These are phyloP conservation scores for Alternaria sp. DNA, from an alignment of 2,329 filamentous ascomycete species.

Conservation along the genomic window DNA sequence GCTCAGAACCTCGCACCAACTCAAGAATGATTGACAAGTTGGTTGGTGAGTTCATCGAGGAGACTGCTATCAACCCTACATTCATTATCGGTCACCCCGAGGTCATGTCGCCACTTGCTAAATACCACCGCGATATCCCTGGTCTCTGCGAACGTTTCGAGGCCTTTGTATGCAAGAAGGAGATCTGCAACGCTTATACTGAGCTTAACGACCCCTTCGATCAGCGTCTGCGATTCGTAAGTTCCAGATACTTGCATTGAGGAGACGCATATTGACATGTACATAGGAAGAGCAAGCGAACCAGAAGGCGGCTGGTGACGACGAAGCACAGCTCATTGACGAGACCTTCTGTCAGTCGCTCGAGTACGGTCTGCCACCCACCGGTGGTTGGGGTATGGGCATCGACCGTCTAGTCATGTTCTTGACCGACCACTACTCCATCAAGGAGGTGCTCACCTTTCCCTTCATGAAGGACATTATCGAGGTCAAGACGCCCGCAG, in stretches of 20 bases:
- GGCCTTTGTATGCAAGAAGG: constrained; percentile 96
- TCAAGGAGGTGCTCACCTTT: constrained; percentile 95
- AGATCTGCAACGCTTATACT: constrained; percentile 95
- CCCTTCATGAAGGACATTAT: constrained; percentile 89
- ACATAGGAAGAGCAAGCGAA: constrained; percentile 79
- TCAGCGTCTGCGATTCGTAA: constrained; percentile 75
- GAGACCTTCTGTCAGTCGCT: constrained; percentile 93
- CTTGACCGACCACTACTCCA: constrained; percentile 92
- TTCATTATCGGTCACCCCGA: constrained; percentile 84
- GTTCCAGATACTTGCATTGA: not conserved
- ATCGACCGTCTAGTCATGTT: constrained; percentile 96
- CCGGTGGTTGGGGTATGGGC: constrained; percentile 95
- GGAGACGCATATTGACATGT: constrained; percentile 9
- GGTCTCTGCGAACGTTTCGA: constrained; percentile 96
- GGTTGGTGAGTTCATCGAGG: constrained; percentile 91
- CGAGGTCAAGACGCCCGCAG: constrained; percentile 56
- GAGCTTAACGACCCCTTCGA: constrained; percentile 98
- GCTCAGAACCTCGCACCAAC: constrained; percentile 88
- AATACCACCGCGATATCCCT: constrained; percentile 81
- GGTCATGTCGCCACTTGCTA: constrained; percentile 95
- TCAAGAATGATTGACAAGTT: constrained; percentile 96
- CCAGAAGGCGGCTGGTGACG: constrained; percentile 92
- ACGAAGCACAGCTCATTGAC: constrained; percentile 94
- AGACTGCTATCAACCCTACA: constrained; percentile 90
- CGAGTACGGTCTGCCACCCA: constrained; percentile 87